A percentile compares a stretch with the other conserved stretches of the same genome.
Evolutionary conservation across 2,329 filamentous ascomycete species (phyloP).

Genomic region (Didymella sp.): DNA sequence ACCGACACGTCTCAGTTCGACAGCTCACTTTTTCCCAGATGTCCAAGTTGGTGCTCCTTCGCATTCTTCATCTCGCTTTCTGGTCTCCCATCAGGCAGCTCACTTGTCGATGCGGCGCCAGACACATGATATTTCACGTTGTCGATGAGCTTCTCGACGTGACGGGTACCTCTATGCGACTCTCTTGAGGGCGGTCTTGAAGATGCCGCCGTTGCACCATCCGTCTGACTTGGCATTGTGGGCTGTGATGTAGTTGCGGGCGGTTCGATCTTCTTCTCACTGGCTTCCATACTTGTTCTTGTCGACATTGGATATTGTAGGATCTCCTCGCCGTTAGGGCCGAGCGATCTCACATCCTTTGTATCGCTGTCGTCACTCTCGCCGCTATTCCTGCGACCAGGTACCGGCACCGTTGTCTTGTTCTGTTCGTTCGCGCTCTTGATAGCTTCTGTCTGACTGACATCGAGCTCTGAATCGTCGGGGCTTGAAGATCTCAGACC

Average conservation of each 20-base stretch:
- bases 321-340: slow-evolving; percentile 43
- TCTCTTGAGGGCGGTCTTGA: slow-evolving; percentile 19
- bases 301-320: slow-evolving; percentile 37
- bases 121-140: slow-evolving; percentile 41
- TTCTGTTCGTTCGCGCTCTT: slow-evolving; percentile 52
- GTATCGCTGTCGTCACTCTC: slow-evolving; percentile 44
- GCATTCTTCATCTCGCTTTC: slow-evolving; percentile 50
- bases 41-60: slow-evolving; percentile 44
- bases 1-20: slow-evolving; percentile 10
- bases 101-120: slow-evolving; percentile 47
- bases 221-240: slow-evolving; percentile 26
- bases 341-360: slow-evolving; percentile 51
- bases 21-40: slow-evolving; percentile 31
- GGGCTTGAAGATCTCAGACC: slow-evolving; percentile 72
- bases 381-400: slow-evolving; percentile 38
- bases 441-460: slow-evolving; percentile 77
- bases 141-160: slow-evolving; percentile 32
- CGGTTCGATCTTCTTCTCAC: slow-evolving; percentile 26
- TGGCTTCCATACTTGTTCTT: slow-evolving; percentile 21
- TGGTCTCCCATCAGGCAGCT: slow-evolving; percentile 52
- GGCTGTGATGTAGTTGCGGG: slow-evolving; percentile 20
- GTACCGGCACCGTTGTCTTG: slow-evolving; percentile 34
- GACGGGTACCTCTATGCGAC: slow-evolving; percentile 27
- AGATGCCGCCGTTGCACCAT: slow-evolving; percentile 11
- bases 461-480: slow-evolving; percentile 62